These are phyloP conservation scores for Orbilia brochopaga DNA, from an alignment of 2,329 filamentous ascomycete genomes.

Conservation along the genomic window DNA sequence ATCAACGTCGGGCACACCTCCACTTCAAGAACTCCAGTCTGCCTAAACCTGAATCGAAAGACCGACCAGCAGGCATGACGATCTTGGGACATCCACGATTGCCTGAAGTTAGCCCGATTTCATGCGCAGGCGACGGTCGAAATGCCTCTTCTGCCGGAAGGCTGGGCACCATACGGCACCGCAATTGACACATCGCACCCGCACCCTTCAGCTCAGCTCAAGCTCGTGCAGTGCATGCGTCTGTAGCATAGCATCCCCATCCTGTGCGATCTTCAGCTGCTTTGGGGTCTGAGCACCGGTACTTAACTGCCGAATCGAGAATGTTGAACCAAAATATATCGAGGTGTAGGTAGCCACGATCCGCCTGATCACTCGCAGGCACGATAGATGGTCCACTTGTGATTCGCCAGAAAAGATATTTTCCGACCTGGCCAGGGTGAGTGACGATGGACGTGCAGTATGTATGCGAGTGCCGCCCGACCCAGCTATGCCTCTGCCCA, in stretches of 20 bases:
- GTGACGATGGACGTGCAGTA: conserved; percentile 16
- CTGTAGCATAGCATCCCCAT: background rate
- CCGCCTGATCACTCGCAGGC: background rate
- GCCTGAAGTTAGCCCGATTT: conserved; percentile 22
- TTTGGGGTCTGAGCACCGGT: background rate
- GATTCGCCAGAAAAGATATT: background rate
- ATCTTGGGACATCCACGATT: conserved; percentile 24
- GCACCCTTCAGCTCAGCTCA: conserved; percentile 26
- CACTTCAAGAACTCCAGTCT: conserved; percentile 11
- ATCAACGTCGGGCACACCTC: conserved; percentile 9
- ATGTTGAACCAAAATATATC: background rate
- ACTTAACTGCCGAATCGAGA: background rate
- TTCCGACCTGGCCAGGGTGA: background rate
- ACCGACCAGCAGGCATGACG: conserved; percentile 15
- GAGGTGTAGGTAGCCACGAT: background rate
- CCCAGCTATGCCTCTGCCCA: conserved; percentile 18
- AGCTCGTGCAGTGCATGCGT: background rate
- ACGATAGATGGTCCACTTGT: background rate
- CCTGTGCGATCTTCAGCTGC: background rate
- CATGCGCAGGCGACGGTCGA: conserved; percentile 30
- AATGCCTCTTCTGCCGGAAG: conserved; percentile 30
- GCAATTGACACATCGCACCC: conserved; percentile 33
- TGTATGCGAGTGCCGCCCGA: background rate
- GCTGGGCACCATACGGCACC: conserved; percentile 4
- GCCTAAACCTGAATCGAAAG: conserved; percentile 17